These are phyloP conservation scores for Claviceps pazoutovae DNA, from an alignment of 2,329 filamentous ascomycete species.

Conservation along the genomic window DNA sequence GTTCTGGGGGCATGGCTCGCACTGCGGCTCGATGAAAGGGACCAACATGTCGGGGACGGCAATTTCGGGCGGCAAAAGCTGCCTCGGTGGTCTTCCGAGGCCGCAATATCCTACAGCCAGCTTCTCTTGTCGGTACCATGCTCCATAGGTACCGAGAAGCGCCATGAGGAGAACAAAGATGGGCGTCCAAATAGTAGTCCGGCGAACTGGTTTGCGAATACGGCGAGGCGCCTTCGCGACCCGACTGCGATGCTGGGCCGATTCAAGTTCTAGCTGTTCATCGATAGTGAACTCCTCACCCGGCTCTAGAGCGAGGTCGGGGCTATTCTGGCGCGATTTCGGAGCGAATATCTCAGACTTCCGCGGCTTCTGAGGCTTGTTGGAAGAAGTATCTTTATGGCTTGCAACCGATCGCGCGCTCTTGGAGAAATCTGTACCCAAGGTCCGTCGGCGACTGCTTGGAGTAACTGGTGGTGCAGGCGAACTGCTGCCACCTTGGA, in stretches of 20 bases:
- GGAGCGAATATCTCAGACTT: constrained; percentile 42
- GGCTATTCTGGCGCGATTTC: constrained; percentile 20
- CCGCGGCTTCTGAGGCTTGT: constrained; percentile 26
- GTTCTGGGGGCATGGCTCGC: constrained; percentile 80
- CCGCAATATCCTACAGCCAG: constrained; percentile 92
- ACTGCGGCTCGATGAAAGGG: constrained; percentile 60
- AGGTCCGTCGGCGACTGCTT: constrained; percentile 35
- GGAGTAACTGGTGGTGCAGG: constrained; percentile 39
- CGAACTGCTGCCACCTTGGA: constrained; percentile 66
- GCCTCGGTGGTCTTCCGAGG: constrained; percentile 50
- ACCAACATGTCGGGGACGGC: constrained; percentile 59
- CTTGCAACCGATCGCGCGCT: constrained; percentile 31
- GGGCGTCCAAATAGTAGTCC: constrained; percentile 44
- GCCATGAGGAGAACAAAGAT: constrained; percentile 58
- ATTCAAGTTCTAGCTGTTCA: constrained; percentile 66
- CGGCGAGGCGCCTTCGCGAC: constrained; percentile 29
- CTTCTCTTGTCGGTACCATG: constrained; percentile 90
- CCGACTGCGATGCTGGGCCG: constrained; percentile 45
- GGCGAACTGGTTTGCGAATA: constrained; percentile 22
- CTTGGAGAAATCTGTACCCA: constrained; percentile 26
- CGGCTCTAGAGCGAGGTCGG: constrained; percentile 38
- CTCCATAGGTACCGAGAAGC: constrained; percentile 56
- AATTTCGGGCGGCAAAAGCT: constrained; percentile 33
- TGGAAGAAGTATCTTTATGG: constrained; percentile 23
- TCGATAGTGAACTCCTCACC: constrained; percentile 93